Evolutionary conservation across 2,329 filamentous ascomycete species (phyloP).

Genomic region (Sordariomycetes sp.): DNA sequence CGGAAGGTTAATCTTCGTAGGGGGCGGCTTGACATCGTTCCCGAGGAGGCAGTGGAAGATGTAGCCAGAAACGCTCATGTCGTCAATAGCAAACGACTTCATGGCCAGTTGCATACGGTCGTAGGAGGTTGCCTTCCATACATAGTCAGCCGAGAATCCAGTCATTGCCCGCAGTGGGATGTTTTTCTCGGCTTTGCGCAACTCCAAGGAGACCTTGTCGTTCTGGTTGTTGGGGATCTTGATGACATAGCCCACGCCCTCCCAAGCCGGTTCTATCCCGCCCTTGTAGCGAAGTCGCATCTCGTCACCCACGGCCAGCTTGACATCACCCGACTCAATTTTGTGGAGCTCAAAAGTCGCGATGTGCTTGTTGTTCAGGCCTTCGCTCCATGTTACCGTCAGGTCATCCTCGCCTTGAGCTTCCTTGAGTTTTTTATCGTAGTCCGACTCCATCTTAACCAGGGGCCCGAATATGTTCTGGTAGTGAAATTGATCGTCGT

Average conservation of each 20-base stretch:
- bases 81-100: slow-evolving; percentile 97
- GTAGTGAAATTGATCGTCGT: slow-evolving; percentile 96
- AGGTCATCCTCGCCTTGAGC: slow-evolving; percentile 96
- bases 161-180: slow-evolving; percentile 94
- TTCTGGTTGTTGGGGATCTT: slow-evolving; percentile 99
- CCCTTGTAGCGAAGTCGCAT: slow-evolving; percentile 97
- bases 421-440: slow-evolving; percentile 97
- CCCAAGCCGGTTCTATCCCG: slow-evolving; percentile 85
- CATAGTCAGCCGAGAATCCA: slow-evolving; percentile 97
- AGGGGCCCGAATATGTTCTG: slow-evolving; percentile 97
- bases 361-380: slow-evolving; percentile 93
- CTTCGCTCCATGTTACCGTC: slow-evolving; percentile 87
- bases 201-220: slow-evolving; percentile 90
- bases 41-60: slow-evolving; percentile 96
- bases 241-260: slow-evolving; percentile 96
- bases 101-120: slow-evolving; percentile 98
- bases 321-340: slow-evolving; percentile 94
- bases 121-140: slow-evolving; percentile 99
- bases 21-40: slow-evolving; percentile 86
- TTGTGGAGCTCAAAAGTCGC: slow-evolving; percentile 95
- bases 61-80: slow-evolving; percentile 97
- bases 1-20: slow-evolving; percentile 91
- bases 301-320: slow-evolving; percentile 94
- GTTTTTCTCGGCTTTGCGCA: slow-evolving; percentile 90
- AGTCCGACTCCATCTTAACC: slow-evolving; percentile 98